These are phyloP conservation scores for Blepharisma japonicum DNA, from an alignment of 73 alveolate species.

Conservation along the genomic window DNA sequence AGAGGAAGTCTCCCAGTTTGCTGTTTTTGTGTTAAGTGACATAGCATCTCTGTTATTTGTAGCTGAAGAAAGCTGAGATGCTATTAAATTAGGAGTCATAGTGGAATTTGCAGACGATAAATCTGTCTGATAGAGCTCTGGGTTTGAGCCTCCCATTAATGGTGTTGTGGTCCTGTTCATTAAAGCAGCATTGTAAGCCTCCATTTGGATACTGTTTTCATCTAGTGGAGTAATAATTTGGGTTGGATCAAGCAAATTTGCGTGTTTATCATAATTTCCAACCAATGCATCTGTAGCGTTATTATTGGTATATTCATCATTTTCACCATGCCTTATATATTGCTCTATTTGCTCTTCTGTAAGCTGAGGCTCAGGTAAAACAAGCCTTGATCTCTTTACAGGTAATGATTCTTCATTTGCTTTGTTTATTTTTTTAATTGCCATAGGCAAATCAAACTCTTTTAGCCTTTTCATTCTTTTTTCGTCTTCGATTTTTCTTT, in stretches of 20 bases:
- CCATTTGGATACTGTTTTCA: slow-evolving; percentile 65
- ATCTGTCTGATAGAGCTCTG: slow-evolving; percentile 30
- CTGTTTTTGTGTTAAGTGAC: neutral
- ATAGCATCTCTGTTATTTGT: slow-evolving; percentile 5
- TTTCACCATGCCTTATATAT: slow-evolving; percentile 41
- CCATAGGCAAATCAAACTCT: slow-evolving; percentile 89
- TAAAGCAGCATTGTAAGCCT: slow-evolving; percentile 68
- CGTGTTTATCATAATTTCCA: slow-evolving; percentile 58
- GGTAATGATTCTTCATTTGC: slow-evolving; percentile 47
- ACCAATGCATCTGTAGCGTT: slow-evolving; percentile 71
- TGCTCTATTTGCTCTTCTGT: slow-evolving; percentile 73
- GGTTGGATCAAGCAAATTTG: slow-evolving; percentile 36
- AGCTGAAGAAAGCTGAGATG: slow-evolving; percentile 32
- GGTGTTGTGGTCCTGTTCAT: slow-evolving; percentile 79
- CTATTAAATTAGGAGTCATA: slow-evolving; percentile 4
- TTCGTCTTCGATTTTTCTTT: slow-evolving; percentile 83
- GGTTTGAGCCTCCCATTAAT: slow-evolving; percentile 71
- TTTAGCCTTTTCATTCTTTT: slow-evolving; percentile 88
- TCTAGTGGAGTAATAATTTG: slow-evolving; percentile 69
- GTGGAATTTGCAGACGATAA: slow-evolving; percentile 35
- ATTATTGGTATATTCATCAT: slow-evolving; percentile 37
- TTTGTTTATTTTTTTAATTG: slow-evolving; percentile 76
- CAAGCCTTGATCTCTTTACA: slow-evolving; percentile 45
- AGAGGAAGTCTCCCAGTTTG: neutral
- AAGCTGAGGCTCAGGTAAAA: slow-evolving; percentile 76